Base-by-base conservation (phyloP, 2,329 filamentous ascomycete species). In the Volutella citrinella region DNA sequence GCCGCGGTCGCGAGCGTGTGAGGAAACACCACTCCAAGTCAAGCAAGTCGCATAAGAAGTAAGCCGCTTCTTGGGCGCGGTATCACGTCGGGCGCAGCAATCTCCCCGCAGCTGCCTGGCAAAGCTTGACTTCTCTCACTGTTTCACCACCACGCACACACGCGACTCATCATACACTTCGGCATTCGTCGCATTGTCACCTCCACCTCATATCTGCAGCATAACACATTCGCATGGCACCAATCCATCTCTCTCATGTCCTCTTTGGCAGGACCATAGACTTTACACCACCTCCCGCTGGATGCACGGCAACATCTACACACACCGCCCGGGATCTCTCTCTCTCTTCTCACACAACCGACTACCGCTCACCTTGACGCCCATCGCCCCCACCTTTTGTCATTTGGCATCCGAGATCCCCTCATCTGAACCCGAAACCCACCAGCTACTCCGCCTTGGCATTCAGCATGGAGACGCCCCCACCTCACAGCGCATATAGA, bases 1-100 rank as follows among this genome's bases (percentile, higher is more conserved):
- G 58, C 12, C 54, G 63, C 13, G 63, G 63, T n/a, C 59, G 63
- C 15, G 58, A 63, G 48, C 56, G 63, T 35, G 60, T 62, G 41
- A 49, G 63, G 40, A 52, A 46, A 29, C 50, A 54, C 27, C 46
- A 57, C 43, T 45, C 46, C 25, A 43, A 45, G 27, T 45, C 50
- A 6, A 34, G 43, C 42, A 58, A 59, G 47, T 43, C 46, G 27
- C 52, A 57, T 36, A 58, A 55, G 44, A 60, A 60, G 33, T 59
- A 51, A 56, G 42, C 21, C 27, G 9, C 10, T 12, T n/a, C 15
- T 11, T 27, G 12, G 11, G 25, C 11, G n/a, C 12, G 10, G 15
- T 17, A 11, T 27, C 11, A 11, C 11, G 8, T 27, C 13, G 7
- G 8, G 7, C 24, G 7, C 24, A 26, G 25, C n/a, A 27, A 11